These are phyloP conservation scores for Obba rivulosa DNA, from an alignment of 768 basidiomycete genomes.

Conservation along the genomic window DNA sequence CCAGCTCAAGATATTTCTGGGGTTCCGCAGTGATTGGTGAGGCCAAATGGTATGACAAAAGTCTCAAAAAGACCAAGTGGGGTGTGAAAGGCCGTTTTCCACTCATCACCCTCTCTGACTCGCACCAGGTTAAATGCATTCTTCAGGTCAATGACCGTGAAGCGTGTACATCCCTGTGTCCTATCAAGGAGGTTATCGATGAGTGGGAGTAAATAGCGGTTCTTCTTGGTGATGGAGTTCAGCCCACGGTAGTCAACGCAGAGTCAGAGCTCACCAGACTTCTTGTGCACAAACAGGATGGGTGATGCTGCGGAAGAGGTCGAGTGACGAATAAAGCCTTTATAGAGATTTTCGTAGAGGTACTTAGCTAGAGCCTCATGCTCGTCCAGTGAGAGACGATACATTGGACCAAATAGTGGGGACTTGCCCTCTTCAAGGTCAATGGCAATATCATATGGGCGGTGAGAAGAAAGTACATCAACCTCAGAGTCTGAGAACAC, in stretches of 20 bases:
- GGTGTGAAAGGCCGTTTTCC: constrained; percentile 34
- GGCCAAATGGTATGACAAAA: constrained; percentile 29
- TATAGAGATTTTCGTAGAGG: constrained; percentile 29
- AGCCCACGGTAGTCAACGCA: constrained; percentile 21
- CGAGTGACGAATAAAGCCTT: constrained; percentile 24
- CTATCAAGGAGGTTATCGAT: constrained; percentile 25
- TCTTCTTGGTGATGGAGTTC: constrained; percentile 29
- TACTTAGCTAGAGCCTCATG: constrained; percentile 29
- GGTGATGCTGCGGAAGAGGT: constrained; percentile 19
- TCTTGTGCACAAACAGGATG: constrained; percentile 22
- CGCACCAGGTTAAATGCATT: constrained; percentile 36
- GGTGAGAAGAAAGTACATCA: constrained; percentile 28
- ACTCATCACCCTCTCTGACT: constrained; percentile 29
- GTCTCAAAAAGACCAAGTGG: constrained; percentile 30
- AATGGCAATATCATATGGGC: constrained; percentile 31
- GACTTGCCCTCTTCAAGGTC: constrained; percentile 24
- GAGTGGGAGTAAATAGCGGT: constrained; percentile 28
- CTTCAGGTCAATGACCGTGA: constrained; percentile 34
- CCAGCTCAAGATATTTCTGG: too few species aligned
- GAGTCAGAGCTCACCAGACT: constrained; percentile 16
- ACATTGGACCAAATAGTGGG: constrained; percentile 27
- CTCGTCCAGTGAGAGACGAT: constrained; percentile 28
- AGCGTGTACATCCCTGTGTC: constrained; percentile 14
- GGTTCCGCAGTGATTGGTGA: too few species aligned
- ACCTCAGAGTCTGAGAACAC: constrained; percentile 24